Percentiles rank a stretch among this genome's conserved stretches.
Conservation (phyloP, 768 basidiomycete genomes). For the Tephrocybe sp. region DNA sequence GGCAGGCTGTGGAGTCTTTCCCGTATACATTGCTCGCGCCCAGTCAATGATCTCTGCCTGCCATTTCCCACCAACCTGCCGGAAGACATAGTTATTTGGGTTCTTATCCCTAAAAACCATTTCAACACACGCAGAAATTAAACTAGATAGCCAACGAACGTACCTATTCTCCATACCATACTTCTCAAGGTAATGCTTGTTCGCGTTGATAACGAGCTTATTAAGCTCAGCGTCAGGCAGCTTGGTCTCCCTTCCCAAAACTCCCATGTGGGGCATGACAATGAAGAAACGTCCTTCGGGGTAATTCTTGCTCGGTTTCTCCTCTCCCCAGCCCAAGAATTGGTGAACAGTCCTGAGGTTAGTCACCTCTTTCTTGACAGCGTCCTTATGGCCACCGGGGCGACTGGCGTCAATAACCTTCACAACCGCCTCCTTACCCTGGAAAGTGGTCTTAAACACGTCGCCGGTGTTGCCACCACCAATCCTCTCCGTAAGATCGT, state of each 20-base stretch:
- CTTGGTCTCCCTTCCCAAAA: background rate
- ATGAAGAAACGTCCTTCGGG: background rate
- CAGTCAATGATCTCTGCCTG: constrained; percentile 11
- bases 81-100: constrained; percentile 4
- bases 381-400: background rate
- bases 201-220: background rate
- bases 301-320: background rate
- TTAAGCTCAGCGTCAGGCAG: no score
- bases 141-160: background rate
- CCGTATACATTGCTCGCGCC: background rate
- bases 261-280: constrained; percentile 8
- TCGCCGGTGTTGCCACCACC: background rate
- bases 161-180: constrained; percentile 7
- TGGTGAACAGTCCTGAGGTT: constrained; percentile 1
- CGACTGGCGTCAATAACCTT: background rate
- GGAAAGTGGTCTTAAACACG: background rate
- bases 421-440: background rate
- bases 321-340: constrained; percentile 5
- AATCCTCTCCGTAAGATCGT: background rate
- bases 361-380: background rate
- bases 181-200: background rate
- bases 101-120: background rate
- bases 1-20: background rate
- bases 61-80: background rate
- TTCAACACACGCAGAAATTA: background rate